Percentiles rank a stretch among this genome's conserved stretches.
Conservation (phyloP, 208 protist genomes). For the Acanthamoeba triangularis region DNA sequence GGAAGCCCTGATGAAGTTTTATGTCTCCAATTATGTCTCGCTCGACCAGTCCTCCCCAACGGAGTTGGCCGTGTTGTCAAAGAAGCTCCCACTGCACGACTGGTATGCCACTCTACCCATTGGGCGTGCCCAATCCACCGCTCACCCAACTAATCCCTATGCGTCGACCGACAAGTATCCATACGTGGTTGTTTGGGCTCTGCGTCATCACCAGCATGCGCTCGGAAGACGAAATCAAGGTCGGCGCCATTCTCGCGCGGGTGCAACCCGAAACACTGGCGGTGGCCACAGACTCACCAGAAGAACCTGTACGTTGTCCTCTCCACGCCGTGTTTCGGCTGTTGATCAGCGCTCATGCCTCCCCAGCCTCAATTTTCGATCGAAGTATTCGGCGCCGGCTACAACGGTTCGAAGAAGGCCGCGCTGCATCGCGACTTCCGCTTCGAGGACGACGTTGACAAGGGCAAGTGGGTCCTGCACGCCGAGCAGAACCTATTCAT, state of each 20-base stretch:
- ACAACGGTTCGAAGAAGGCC: background rate
- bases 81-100: background rate
- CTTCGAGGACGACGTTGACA: background rate
- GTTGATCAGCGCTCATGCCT: no score
- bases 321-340: no score
- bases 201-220: background rate
- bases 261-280: background rate
- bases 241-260: background rate
- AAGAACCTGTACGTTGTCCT: no score
- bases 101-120: background rate
- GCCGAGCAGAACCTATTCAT: background rate
- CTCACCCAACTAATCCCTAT: no score
- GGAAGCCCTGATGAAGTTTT: background rate
- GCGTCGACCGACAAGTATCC: background rate
- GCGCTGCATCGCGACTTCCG: background rate
- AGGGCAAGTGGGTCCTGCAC: constrained; percentile 9
- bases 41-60: no score
- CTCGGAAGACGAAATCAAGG: background rate
- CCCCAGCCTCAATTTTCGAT: no score
- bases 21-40: background rate
- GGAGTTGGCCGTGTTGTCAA: no score
- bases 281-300: background rate
- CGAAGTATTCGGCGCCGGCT: background rate
- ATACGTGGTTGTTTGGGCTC: background rate
- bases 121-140: no score